A percentile compares a stretch with the other conserved stretches of the same genome.
These are phyloP conservation scores for Camellia japonica DNA, from an alignment of 148 eudicot genomes.

Conservation along the genomic window DNA sequence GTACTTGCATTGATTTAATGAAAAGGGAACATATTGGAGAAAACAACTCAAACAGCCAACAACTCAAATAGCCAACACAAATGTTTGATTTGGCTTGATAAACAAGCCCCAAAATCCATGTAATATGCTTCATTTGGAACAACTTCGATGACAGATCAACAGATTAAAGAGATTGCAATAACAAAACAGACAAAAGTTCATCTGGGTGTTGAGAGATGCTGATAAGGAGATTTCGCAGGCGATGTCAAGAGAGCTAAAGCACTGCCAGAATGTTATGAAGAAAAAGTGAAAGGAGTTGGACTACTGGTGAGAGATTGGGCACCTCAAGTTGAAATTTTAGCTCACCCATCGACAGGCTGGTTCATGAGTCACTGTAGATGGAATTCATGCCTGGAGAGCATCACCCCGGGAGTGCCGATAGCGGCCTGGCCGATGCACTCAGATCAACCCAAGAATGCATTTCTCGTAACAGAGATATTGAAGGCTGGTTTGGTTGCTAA, in stretches of 20 bases:
- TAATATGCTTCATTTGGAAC: slow-evolving; percentile 1
- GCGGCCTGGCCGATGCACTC: slow-evolving; percentile 18
- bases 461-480: not conserved
- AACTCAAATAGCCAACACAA: not conserved
- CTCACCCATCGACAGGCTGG: slow-evolving; percentile 6
- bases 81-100: not conserved
- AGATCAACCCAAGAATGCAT: slow-evolving; percentile 15
- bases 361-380: slow-evolving; percentile 17
- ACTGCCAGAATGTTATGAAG: slow-evolving; percentile 16
- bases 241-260: not conserved
- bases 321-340: slow-evolving; percentile 15
- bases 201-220: slow-evolving; percentile 12
- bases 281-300: slow-evolving; percentile 4
- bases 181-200: slow-evolving; percentile 1
- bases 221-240: not conserved
- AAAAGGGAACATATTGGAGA: slow-evolving; percentile 16
- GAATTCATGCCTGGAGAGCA: slow-evolving; percentile 13
- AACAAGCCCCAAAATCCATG: not conserved
- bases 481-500: not conserved
- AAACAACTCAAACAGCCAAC: not conserved
- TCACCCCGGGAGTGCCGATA: slow-evolving; percentile 9
- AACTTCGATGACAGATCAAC: not conserved
- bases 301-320: slow-evolving; percentile 15
- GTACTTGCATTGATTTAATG: slow-evolving; percentile 29
- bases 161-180: slow-evolving; percentile 4